phyloP scores from a whole-genome alignment of 495 filamentous ascomycete species.

The Penicillium steckii region DNA sequence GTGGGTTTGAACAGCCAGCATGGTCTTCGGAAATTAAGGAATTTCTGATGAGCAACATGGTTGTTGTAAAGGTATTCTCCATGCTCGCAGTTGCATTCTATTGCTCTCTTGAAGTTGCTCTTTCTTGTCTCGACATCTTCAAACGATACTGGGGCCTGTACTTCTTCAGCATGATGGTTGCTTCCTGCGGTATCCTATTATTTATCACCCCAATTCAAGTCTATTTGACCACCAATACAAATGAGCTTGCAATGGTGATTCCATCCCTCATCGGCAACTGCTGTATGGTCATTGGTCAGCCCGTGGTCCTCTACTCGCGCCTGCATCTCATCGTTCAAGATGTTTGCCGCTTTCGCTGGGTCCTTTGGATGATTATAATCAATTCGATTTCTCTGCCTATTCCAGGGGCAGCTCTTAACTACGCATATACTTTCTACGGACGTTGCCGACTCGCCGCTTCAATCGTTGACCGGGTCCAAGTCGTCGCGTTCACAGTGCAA shows the following conservation, averaged over 20 bases:
- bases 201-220: constrained; percentile 19
- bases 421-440: constrained; percentile 21
- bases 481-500: constrained; percentile 55
- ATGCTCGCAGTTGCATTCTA: constrained; percentile 29
- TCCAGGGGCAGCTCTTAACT: constrained; percentile 52
- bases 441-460: constrained; percentile 29
- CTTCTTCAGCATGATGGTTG: constrained; percentile 37
- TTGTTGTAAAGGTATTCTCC: constrained; percentile 4
- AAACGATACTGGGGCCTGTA: constrained; percentile 34
- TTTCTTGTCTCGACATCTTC: constrained; percentile 36
- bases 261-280: constrained; percentile 52
- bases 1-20: too few species aligned
- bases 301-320: constrained; percentile 63
- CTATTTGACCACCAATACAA: neutral
- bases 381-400: constrained; percentile 45
- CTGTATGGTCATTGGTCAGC: constrained; percentile 62
- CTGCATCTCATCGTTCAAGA: constrained; percentile 57
- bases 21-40: constrained; percentile 5
- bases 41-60: constrained; percentile 9
- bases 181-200: constrained; percentile 29
- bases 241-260: neutral
- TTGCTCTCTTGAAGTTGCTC: constrained; percentile 29
- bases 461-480: constrained; percentile 54
- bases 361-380: constrained; percentile 56
- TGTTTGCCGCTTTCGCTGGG: constrained; percentile 32